Conservation (phyloP, 2,329 filamentous ascomycete species). For the Epichloe elymi region DNA sequence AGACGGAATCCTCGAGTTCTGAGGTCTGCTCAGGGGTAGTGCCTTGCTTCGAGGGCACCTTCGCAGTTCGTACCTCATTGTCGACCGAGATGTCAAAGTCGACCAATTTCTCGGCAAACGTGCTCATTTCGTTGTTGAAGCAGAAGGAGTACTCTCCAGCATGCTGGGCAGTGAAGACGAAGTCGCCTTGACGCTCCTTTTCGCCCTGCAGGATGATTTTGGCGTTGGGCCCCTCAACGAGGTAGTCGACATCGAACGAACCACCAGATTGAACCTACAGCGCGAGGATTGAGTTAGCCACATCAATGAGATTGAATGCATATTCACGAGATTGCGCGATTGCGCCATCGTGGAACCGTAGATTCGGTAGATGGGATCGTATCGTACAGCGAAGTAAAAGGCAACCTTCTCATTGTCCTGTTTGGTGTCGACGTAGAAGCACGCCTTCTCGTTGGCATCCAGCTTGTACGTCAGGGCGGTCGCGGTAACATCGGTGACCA, state of each 20-base stretch:
- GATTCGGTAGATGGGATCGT: not conserved
- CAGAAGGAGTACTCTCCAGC: slow-evolving; percentile 90
- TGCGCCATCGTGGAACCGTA: not conserved
- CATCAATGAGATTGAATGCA: not conserved
- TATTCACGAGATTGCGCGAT: not conserved
- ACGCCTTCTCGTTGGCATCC: slow-evolving; percentile 80
- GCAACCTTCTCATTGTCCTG: slow-evolving; percentile 77
- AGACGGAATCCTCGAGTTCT: slow-evolving; percentile 81
- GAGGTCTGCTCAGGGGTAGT: slow-evolving; percentile 80
- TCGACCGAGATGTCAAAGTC: slow-evolving; percentile 98
- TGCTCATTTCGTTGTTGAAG: slow-evolving; percentile 98
- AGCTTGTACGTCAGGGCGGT: slow-evolving; percentile 94
- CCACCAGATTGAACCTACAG: slow-evolving; percentile 89
- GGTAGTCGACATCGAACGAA: slow-evolving; percentile 93
- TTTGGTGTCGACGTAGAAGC: slow-evolving; percentile 82
- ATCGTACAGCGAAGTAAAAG: slow-evolving; percentile 69
- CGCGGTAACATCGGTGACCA: slow-evolving; percentile 59
- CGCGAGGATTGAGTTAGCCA: not conserved
- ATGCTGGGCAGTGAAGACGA: slow-evolving; percentile 88
- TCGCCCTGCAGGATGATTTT: slow-evolving; percentile 72
- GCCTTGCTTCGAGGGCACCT: slow-evolving; percentile 79
- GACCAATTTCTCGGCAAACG: slow-evolving; percentile 92
- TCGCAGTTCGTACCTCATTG: slow-evolving; percentile 63
- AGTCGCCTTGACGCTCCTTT: slow-evolving; percentile 92
- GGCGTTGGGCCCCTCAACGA: slow-evolving; percentile 68